Evolutionary conservation across 2,329 filamentous ascomycete species (phyloP).

Genomic region (Alternaria sp.): DNA sequence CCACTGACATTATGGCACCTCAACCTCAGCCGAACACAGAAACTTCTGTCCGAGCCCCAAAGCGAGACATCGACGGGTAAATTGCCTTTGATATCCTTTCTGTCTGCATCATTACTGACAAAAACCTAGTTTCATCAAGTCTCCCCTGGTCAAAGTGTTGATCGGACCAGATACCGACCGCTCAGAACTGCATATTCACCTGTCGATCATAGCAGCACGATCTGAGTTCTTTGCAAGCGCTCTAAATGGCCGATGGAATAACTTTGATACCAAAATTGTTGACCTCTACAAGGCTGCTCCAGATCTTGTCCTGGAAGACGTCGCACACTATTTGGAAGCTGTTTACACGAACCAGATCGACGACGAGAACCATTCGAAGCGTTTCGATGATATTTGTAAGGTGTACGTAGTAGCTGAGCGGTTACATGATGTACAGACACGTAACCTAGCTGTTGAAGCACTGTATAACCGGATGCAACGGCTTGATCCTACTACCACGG

Average conservation of each 20-base stretch:
- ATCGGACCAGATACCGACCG: conserved; percentile 2
- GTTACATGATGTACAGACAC: not conserved
- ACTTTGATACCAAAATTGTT: not conserved
- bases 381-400: not conserved
- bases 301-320: conserved; percentile 16
- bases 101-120: not conserved
- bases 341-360: conserved; percentile 20
- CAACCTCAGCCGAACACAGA: not conserved
- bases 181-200: conserved; percentile 7
- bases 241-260: conserved; percentile 3
- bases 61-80: not conserved
- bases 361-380: not conserved
- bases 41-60: not conserved
- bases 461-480: not conserved
- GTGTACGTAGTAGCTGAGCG: conserved; percentile 30
- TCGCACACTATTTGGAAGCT: conserved; percentile 21
- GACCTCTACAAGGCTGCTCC: conserved; percentile 5
- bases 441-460: not conserved
- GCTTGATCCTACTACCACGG: too few species aligned
- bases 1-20: not conserved
- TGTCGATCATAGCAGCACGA: conserved; percentile 3
- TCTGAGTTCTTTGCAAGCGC: conserved; percentile 15
- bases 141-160: conserved; percentile 8
- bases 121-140: conserved; percentile 1
- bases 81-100: not conserved